Evolutionary conservation across 345 rosid species (phyloP).

Genomic region (Orychophragmus violaceus): DNA sequence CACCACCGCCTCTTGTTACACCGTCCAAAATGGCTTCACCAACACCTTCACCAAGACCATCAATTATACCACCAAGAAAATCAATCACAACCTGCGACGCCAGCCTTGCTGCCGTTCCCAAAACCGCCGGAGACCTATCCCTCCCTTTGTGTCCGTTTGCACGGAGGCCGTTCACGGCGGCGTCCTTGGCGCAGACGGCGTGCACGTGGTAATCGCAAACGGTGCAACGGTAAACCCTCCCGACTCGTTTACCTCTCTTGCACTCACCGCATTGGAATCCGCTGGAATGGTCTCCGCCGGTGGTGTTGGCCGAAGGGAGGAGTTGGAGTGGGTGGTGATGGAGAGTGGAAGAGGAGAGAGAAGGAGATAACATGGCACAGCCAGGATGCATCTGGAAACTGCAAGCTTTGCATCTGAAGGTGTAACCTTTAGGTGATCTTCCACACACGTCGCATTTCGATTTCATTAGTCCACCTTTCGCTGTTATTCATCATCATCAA

Average conservation of each 20-base stretch:
- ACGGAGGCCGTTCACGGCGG: slow-evolving; percentile 61
- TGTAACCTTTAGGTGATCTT: slow-evolving; percentile 57
- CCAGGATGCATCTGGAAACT: slow-evolving; percentile 82
- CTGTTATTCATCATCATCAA: slow-evolving; percentile 17
- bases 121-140: slow-evolving; percentile 43
- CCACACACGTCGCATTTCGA: slow-evolving; percentile 69
- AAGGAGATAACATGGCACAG: slow-evolving; percentile 63
- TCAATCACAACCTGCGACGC: slow-evolving; percentile 61
- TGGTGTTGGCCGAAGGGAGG: slow-evolving; percentile 21
- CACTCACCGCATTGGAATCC: slow-evolving; percentile 58
- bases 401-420: slow-evolving; percentile 63
- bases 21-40: slow-evolving; percentile 55
- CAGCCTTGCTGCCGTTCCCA: slow-evolving; percentile 52
- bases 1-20: slow-evolving; percentile 38
- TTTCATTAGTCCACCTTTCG: slow-evolving; percentile 59
- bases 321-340: slow-evolving; percentile 55
- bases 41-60: slow-evolving; percentile 78
- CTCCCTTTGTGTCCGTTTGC: slow-evolving; percentile 43
- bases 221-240: slow-evolving; percentile 64
- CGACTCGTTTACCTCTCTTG: slow-evolving; percentile 48
- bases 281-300: slow-evolving; percentile 4
- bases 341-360: slow-evolving; percentile 44
- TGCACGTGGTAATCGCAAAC: slow-evolving; percentile 72
- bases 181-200: slow-evolving; percentile 67
- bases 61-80: slow-evolving; percentile 64